These are phyloP conservation scores for Magnusiomyces fungicola DNA, from an alignment of 1,139 yeast species.

Conservation along the genomic window DNA sequence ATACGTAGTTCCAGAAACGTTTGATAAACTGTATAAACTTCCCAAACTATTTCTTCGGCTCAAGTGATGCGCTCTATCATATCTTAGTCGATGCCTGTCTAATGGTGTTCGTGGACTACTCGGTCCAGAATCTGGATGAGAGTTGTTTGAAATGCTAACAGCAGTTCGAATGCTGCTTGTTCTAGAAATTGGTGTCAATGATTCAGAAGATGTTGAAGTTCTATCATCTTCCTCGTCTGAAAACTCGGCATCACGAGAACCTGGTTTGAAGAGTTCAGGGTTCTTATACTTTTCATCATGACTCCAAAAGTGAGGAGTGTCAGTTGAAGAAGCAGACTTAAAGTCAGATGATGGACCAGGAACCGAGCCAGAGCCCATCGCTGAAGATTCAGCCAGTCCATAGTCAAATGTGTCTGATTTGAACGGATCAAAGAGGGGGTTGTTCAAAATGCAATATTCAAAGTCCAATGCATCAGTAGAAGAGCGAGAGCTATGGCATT, in stretches of 20 bases:
- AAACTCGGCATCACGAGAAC: constrained; percentile 2
- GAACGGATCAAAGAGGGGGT: background rate
- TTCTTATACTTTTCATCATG: background rate
- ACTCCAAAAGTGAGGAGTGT: background rate
- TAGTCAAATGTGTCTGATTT: background rate
- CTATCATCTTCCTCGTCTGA: background rate
- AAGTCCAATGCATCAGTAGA: background rate
- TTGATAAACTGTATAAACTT: background rate
- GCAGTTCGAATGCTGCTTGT: background rate
- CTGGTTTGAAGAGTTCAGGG: constrained; percentile 1
- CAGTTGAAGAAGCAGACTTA: background rate
- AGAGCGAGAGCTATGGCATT: background rate
- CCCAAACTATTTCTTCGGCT: background rate
- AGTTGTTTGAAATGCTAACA: background rate
- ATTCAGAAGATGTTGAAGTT: background rate
- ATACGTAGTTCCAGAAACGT: background rate
- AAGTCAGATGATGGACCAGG: background rate
- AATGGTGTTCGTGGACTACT: background rate
- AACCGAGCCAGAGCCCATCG: background rate
- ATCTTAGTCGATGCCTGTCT: background rate
- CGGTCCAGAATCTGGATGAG: background rate
- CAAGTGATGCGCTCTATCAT: background rate
- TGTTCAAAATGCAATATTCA: background rate
- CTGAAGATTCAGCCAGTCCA: background rate
- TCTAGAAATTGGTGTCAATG: background rate